Evolutionary conservation across 306 rosid species (phyloP), one percentile per base, ranked within the genome.

Genomic region (Fagus sylvatica): DNA sequence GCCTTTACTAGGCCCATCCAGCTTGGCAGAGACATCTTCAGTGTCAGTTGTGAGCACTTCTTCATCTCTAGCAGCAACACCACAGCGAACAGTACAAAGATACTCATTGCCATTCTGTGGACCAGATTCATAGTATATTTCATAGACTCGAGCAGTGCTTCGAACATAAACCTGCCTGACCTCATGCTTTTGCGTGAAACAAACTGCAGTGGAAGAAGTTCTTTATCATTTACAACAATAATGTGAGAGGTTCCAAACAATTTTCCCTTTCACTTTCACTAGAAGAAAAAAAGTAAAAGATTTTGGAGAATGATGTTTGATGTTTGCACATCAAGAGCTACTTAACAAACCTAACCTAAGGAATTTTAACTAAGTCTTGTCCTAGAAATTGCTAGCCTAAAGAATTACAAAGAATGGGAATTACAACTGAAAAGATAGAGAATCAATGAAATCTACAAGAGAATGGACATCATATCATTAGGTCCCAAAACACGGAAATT

Each of bases 101-200:
- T 93, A 93, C 49, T 93, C 94, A 60, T 78, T 76, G 71, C 51
- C 82, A 48, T 81, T 77, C 70, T 78, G 86, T 2, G 61, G 33
- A 67, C 84, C 74, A 28, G 93, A 51, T 42, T 84, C 86, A 79
- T 9, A 79, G 82, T 95, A 90, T 71, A 95, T 74, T 93, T 93
- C 98, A 69, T 77, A 95, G 10, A 90, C 91, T 57, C 97, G 88
- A 53, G 99, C 97, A 9, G 97, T 87, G 72, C 98, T 93, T 37
- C 92, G 90, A 82, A 93, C 93, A 73, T 93, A 93, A 74, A 91
- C 78, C 88, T 95, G 97, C 72, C 79, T 81, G 78, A 95, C 61
- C 81, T 93, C 94, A 37, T 88, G 90, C 55, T 87, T 93, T 77
- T 81, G 84, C 1, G 79, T 40, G 67, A 95, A 93, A 76, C 53